Percentiles rank a stretch among this genome's conserved stretches.
Evolutionary conservation across 352 stramenopile genomes (phyloP).

Genomic region (Pythium biforme): DNA sequence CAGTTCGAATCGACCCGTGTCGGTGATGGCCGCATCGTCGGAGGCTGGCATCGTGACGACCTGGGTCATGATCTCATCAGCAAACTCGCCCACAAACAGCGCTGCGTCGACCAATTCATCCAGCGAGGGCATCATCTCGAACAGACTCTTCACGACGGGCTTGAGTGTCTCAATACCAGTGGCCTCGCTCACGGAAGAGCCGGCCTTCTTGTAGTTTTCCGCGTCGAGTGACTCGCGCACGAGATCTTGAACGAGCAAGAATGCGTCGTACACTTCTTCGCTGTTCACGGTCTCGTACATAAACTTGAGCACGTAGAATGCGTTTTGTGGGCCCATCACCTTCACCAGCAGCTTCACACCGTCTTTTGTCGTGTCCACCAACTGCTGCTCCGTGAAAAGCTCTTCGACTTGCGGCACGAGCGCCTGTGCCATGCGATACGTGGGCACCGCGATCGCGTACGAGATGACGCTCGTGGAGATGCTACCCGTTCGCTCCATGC

Average conservation of each 20-base stretch:
- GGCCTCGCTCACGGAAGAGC: constrained; percentile 37
- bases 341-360: constrained; percentile 53
- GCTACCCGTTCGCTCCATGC: constrained; percentile 59
- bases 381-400: constrained; percentile 57
- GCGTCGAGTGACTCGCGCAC: constrained; percentile 54
- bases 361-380: constrained; percentile 45
- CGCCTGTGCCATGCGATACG: constrained; percentile 56
- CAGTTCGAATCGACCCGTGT: constrained; percentile 21
- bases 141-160: constrained; percentile 46
- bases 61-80: constrained; percentile 38
- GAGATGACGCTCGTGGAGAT: constrained; percentile 56
- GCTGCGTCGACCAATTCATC: constrained; percentile 61
- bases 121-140: constrained; percentile 58
- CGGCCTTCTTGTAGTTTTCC: constrained; percentile 60
- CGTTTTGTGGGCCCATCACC: constrained; percentile 67
- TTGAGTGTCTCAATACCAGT: constrained; percentile 45
- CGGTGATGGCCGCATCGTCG: constrained; percentile 15
- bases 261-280: constrained; percentile 65
- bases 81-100: constrained; percentile 58
- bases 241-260: constrained; percentile 66
- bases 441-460: constrained; percentile 64
- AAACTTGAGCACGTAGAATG: constrained; percentile 69
- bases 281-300: constrained; percentile 75
- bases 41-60: constrained; percentile 18
- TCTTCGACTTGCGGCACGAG: constrained; percentile 44